Percentiles rank a stretch among this genome's conserved stretches.
These are phyloP conservation scores for Priceomyces fermenticarens DNA, from an alignment of 805 yeast genomes.

Conservation along the genomic window DNA sequence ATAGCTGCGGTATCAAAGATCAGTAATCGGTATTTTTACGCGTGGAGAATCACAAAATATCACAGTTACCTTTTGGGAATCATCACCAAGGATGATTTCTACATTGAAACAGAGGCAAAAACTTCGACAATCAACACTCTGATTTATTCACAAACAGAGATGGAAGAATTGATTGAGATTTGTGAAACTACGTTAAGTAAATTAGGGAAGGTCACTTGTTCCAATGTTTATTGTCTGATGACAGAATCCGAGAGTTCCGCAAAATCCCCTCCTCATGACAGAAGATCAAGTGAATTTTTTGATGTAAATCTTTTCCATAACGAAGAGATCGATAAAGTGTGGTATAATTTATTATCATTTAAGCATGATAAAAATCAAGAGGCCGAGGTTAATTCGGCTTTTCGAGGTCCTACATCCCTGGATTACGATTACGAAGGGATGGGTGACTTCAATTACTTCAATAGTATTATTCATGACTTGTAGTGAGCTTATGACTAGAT, in stretches of 20 bases:
- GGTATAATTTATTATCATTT: constrained; percentile 33
- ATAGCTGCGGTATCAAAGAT: constrained; percentile 35
- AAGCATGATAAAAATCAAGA: constrained; percentile 16
- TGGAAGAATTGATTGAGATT: constrained; percentile 24
- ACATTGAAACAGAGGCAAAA: constrained; percentile 17
- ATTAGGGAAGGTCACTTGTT: constrained; percentile 14
- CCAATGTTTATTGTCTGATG: not conserved
- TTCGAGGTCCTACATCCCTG: no score
- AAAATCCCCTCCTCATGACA: not conserved
- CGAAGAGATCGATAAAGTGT: constrained; percentile 31
- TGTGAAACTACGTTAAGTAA: constrained; percentile 22
- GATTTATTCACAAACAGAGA: constrained; percentile 17
- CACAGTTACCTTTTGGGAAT: constrained; percentile 29
- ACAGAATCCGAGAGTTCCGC: not conserved
- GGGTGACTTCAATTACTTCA: not conserved
- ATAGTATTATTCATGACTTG: not conserved
- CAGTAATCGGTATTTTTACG: constrained; percentile 35
- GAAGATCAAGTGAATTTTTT: constrained; percentile 5
- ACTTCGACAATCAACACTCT: constrained; percentile 12
- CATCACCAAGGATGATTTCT: constrained; percentile 27
- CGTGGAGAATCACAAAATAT: constrained; percentile 38
- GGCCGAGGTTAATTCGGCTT: not conserved
- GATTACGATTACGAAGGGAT: no score
- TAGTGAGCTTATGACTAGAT: no score
- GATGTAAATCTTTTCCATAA: constrained; percentile 19